Conservation (phyloP, 2,329 filamentous ascomycete species). For the Neurospora sp. region DNA sequence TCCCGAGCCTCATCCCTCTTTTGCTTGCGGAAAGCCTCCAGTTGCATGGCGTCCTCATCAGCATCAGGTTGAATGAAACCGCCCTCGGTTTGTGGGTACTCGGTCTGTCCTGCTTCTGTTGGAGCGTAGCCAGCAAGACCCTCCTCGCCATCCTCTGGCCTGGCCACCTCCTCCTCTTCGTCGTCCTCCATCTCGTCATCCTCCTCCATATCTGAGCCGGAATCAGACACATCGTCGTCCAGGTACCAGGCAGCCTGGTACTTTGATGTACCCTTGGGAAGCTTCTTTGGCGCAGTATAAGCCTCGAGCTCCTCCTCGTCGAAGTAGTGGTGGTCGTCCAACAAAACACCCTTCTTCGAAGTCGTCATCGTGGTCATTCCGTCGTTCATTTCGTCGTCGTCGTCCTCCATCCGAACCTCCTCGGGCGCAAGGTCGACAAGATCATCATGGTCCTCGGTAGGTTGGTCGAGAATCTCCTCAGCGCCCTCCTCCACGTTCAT, state of each 20-base stretch:
- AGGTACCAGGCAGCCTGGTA: constrained; percentile 96
- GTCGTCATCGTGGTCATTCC: constrained; percentile 31
- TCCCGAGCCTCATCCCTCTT: constrained; percentile 76
- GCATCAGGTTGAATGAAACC: constrained; percentile 72
- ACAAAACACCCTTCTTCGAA: constrained; percentile 72
- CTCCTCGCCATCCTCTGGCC: constrained; percentile 76
- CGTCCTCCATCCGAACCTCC: constrained; percentile 67
- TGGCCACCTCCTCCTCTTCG: constrained; percentile 43
- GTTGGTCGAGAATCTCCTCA: constrained; percentile 55
- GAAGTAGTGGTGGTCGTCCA: constrained; percentile 98
- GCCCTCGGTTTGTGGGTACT: constrained; percentile 89
- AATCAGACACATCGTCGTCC: constrained; percentile 63
- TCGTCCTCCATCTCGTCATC: constrained; percentile 49
- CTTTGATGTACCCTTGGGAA: constrained; percentile 84
- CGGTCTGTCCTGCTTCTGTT: constrained; percentile 66
- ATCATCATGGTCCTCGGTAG: constrained; percentile 73
- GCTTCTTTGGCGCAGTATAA: constrained; percentile 38
- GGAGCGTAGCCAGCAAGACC: constrained; percentile 54
- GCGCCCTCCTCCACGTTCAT: constrained; percentile 58
- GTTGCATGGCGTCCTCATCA: constrained; percentile 63
- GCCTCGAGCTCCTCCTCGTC: constrained; percentile 67
- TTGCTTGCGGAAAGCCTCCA: constrained; percentile 70
- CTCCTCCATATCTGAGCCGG: constrained; percentile 74
- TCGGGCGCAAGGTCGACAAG: constrained; percentile 78
- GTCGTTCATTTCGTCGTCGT: constrained; percentile 40